Percentiles rank a stretch among this genome's conserved stretches.
phyloP scores from a whole-genome alignment of 768 basidiomycete species.

The Termitomyces sp. region DNA sequence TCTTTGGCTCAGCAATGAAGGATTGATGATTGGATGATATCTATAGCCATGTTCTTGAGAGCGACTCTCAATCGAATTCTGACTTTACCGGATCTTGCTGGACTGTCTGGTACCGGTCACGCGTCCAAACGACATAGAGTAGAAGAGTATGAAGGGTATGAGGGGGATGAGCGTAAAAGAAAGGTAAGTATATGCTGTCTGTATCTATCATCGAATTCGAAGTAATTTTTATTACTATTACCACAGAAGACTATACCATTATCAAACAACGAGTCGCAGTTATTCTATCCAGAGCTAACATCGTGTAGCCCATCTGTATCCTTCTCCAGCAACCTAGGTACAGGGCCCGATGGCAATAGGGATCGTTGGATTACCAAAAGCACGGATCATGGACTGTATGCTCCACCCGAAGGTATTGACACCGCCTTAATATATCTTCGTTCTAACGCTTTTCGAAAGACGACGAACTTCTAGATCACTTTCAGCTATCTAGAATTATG shows the following conservation, averaged over 20 bases:
- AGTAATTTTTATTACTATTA: neutral
- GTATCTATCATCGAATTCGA: neutral
- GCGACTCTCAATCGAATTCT: slow-evolving; percentile 35
- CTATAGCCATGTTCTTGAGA: slow-evolving; percentile 28
- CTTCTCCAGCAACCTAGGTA: neutral
- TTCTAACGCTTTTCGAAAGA: neutral
- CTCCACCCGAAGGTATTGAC: neutral
- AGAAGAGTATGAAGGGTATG: neutral
- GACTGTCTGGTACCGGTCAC: slow-evolving; percentile 18
- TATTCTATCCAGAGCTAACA: neutral
- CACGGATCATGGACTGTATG: neutral
- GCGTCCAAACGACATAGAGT: neutral
- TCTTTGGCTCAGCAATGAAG: neutral
- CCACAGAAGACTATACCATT: neutral
- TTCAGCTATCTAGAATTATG: neutral
- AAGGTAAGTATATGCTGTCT: neutral
- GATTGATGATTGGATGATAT: neutral
- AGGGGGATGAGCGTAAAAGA: neutral
- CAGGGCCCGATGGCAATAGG: neutral
- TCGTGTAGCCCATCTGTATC: neutral
- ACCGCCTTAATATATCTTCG: neutral
- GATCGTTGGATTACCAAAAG: neutral
- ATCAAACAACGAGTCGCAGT: neutral
- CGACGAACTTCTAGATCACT: neutral
- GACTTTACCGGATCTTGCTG: slow-evolving; percentile 38